Base-by-base conservation (phyloP, 2,329 filamentous ascomycete species). In the Botrytis tulipae region DNA sequence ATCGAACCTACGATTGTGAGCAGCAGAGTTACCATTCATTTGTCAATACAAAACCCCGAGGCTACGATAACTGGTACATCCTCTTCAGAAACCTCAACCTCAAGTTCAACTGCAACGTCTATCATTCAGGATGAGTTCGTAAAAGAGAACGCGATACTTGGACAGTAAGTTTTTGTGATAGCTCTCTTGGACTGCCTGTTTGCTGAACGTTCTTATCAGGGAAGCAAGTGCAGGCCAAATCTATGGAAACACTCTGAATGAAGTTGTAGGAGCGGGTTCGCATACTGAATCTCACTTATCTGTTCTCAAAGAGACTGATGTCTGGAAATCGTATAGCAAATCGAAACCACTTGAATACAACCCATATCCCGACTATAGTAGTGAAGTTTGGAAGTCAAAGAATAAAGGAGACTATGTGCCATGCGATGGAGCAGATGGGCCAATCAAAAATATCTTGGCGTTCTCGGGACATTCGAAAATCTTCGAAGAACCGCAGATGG, bases 311-410 rank as follows among this genome's bases (percentile, higher is more conserved):
- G 29, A 76, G 74, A 67, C 80, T 78, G 65, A 81, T n/a, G 78
- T 80, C 14, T 78, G 80, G 66, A 76, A 81, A 85, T 84, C 78
- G 80, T 87, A 86, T 77, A 85, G 79, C 71, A 79, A 82, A 20
- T 83, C 86, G 61, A 82, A 84, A 68, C 87, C 89, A 0, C 84
- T 88, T 72, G 84, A 87, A 32, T 93, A 93, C 82, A 86, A 90
- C 73, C 92, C 92, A 0, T 94, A 94, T 76, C 92, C 92, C 0
- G 83, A 88, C 25, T 93, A 94, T 82, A 91, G 92, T 78, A 87
- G 86, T 69, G 82, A 84, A 5, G 82, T 84, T 22, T 94, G 91
- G 90, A 87, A 84, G 77, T 82, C 83, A 66, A 81, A 83, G 44
- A 87, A 87, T 76, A 84, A 86, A 66, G 91, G 90, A 25, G 81